Base-by-base conservation (phyloP, 2,329 filamentous ascomycete species). In the Gnomoniopsis smithogilvyi region DNA sequence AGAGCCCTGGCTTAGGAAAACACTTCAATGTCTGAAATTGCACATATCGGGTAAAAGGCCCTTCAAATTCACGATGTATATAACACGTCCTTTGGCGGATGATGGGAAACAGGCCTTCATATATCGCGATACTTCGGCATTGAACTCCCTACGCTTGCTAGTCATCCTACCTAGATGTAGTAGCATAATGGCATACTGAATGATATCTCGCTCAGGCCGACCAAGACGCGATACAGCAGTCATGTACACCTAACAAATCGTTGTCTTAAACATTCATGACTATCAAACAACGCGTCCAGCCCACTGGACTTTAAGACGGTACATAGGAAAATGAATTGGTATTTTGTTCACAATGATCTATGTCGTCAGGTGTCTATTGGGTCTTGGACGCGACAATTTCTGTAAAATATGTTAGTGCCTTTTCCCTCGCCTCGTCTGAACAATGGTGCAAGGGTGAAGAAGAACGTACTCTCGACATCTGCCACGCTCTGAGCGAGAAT, bases 401-500 rank as follows among this genome's bases (percentile, higher is more conserved):
- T 88, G 72, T 21, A 56, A 26, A 17, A 2, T 14, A 17, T 3
- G 69, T 79, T 73, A 79, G 78, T 65, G 46, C 36, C 17, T 33
- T 36, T 6, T 1, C 17, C 26, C 10, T 22, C 3, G 3, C 51
- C 17, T 53, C 12, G 19, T 15, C 51, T 49, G 53, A 19, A 52
- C 54, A 36, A 7, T 33, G 33, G 14, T 10, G 26, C 22, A 50
- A 17, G 6, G 17, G n/a, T 45, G 41, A 21, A 47, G 22, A 22
- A 14, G 49, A 33, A 72, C 77, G 68, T 83, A 97, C 93, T 94
- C 88, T 99, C 95, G 74, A 99, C 88, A 78, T 99, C 95, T 65
- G 89, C 80, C 72, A 99, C 86, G 77, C 92, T 96, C 85, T 99
- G 95, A 81, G 95, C 90, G 69, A 99, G 87, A 72, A 99, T 97